Conservation (phyloP, 805 yeast species). For the Wickerhamiella kurtzmanii region DNA sequence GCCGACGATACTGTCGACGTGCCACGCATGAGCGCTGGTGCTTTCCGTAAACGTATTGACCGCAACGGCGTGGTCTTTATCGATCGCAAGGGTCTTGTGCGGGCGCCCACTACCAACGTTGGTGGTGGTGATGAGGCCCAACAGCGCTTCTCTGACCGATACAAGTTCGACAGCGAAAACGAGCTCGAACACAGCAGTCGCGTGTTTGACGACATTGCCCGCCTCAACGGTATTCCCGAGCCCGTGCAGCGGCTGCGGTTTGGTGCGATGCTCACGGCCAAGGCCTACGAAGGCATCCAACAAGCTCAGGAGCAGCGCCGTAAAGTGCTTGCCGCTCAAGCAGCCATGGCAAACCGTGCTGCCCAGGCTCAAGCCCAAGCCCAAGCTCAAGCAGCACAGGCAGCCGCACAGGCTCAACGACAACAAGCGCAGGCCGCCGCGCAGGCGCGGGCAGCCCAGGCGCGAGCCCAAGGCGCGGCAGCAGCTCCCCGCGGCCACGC, state of each 20-base stretch:
- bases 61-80: conserved; percentile 56
- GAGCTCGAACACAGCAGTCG: conserved; percentile 12
- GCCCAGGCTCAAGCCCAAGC: conserved; percentile 24
- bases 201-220: conserved; percentile 59
- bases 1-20: conserved; percentile 11
- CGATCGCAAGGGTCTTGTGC: conserved; percentile 50
- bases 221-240: conserved; percentile 65
- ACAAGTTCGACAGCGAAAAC: conserved; percentile 53
- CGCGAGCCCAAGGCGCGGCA: not conserved
- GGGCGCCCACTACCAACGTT: not conserved
- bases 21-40: conserved; percentile 20
- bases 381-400: conserved; percentile 19
- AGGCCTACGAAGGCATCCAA: conserved; percentile 66
- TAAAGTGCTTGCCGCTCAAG: conserved; percentile 30
- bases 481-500: conserved; percentile 25
- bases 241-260: conserved; percentile 83
- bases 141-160: conserved; percentile 41
- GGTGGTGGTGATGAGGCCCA: conserved; percentile 7
- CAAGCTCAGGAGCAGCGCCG: conserved; percentile 65
- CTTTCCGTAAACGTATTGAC: conserved; percentile 59
- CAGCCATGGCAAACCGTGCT: conserved; percentile 21
- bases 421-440: conserved; percentile 10
- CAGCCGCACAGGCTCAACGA: conserved; percentile 11
- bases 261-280: conserved; percentile 80
- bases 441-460: conserved; percentile 5